Evolutionary conservation across 495 filamentous ascomycete species (phyloP).

Genomic region (Amniculicola lignicola): DNA sequence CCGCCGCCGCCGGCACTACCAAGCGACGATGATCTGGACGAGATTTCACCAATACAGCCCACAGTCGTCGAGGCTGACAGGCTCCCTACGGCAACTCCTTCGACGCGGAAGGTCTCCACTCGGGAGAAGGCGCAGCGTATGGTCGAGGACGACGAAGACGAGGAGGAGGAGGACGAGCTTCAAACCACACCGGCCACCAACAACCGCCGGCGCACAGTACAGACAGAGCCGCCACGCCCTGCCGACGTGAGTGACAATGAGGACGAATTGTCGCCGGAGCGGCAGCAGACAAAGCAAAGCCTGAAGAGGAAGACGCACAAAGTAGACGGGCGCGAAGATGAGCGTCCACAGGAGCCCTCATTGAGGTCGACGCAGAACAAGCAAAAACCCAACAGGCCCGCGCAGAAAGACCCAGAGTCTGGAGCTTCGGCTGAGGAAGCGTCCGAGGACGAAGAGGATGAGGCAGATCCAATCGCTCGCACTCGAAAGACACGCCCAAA

Average conservation of each 20-base stretch:
- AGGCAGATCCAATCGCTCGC: not conserved
- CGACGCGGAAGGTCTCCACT: not conserved
- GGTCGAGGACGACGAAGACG: not conserved
- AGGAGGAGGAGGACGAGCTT: not conserved
- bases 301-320: not conserved
- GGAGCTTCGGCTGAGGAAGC: too few relatives aligned
- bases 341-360: not conserved
- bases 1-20: not conserved
- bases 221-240: not conserved
- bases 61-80: not conserved
- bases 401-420: not conserved
- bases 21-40: not conserved
- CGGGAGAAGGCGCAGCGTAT: not conserved
- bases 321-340: not conserved
- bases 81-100: not conserved
- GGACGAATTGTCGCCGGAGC: constrained; percentile 25
- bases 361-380: not conserved
- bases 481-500: not conserved
- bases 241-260: not conserved
- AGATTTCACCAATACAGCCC: not conserved
- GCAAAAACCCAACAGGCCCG: not conserved
- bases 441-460: constrained; percentile 2
- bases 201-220: not conserved
- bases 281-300: not conserved
- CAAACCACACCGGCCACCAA: not conserved